A percentile compares a stretch with the other conserved stretches of the same genome.
These are phyloP conservation scores for Funneliformis caledonium DNA, from an alignment of 371 early-diverging fungal species.

Conservation along the genomic window DNA sequence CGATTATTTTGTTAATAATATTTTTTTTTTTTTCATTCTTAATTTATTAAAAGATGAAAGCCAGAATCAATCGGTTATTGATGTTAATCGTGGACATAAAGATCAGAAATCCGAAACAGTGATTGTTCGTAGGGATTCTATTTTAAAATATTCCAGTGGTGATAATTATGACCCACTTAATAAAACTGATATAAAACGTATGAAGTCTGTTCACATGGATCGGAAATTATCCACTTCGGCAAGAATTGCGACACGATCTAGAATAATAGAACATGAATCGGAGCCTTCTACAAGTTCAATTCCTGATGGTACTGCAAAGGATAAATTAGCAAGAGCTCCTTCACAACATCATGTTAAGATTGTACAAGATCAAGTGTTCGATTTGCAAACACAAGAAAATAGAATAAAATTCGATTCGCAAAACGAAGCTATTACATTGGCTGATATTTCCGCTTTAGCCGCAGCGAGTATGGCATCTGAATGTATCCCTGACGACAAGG, in stretches of 20 bases:
- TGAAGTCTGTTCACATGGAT: constrained; percentile 63
- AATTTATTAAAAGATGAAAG: constrained; percentile 8
- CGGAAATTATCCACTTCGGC: constrained; percentile 62
- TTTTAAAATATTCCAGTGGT: constrained; percentile 52
- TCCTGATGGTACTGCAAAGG: constrained; percentile 40
- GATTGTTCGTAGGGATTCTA: constrained; percentile 48
- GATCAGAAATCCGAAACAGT: constrained; percentile 30
- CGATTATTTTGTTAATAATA: not conserved
- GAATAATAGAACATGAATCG: constrained; percentile 61
- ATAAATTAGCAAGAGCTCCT: constrained; percentile 37
- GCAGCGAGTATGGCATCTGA: constrained; percentile 15
- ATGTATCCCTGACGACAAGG: not conserved
- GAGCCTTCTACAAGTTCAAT: constrained; percentile 45
- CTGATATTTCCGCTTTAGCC: constrained; percentile 37
- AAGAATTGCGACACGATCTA: constrained; percentile 61
- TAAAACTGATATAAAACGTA: constrained; percentile 63
- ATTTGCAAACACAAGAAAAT: not conserved
- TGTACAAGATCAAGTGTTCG: constrained; percentile 10
- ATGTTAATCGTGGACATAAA: constrained; percentile 37
- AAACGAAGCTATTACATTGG: constrained; percentile 35
- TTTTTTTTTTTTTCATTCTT: not conserved
- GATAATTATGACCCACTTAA: constrained; percentile 55
- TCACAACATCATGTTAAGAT: constrained; percentile 26
- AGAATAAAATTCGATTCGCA: constrained; percentile 4
- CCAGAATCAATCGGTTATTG: constrained; percentile 43